phyloP scores from a whole-genome alignment of 78 protist genomes.

The Capsaspora owczarzaki region DNA sequence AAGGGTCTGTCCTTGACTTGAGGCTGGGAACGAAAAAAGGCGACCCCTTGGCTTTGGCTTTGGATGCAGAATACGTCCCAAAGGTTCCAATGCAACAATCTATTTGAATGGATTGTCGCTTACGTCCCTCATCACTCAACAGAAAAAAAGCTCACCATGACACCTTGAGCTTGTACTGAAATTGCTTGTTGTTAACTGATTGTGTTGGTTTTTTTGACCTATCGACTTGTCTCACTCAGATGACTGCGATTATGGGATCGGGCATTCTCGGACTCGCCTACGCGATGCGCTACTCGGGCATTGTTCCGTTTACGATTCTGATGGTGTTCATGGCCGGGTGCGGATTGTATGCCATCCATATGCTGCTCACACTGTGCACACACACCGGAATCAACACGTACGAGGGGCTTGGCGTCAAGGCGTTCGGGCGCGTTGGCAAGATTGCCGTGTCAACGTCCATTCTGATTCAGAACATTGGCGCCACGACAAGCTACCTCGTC shows the following conservation, averaged over 20 bases:
- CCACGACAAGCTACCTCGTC: not conserved
- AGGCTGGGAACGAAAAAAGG: no score
- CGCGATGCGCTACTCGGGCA: not conserved
- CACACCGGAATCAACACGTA: not conserved
- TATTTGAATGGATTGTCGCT: no score
- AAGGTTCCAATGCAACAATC: no score
- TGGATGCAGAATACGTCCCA: no score
- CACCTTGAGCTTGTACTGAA: no score
- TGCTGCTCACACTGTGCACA: not conserved
- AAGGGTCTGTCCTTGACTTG: no score
- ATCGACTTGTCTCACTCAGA: no score
- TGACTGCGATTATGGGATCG: constrained; percentile 12
- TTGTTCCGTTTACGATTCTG: not conserved
- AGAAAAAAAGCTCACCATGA: no score
- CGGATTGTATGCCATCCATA: not conserved
- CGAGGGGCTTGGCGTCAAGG: not conserved
- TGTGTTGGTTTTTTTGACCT: no score
- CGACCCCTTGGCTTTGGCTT: no score
- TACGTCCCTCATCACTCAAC: no score
- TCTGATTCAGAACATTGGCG: not conserved
- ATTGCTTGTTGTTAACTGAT: no score
- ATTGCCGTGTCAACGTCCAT: not conserved
- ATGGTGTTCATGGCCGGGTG: not conserved
- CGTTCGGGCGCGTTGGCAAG: not conserved
- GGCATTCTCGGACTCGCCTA: constrained; percentile 17